phyloP scores from a whole-genome alignment of 176 grass and related monocot species.

The Poa annua region DNA sequence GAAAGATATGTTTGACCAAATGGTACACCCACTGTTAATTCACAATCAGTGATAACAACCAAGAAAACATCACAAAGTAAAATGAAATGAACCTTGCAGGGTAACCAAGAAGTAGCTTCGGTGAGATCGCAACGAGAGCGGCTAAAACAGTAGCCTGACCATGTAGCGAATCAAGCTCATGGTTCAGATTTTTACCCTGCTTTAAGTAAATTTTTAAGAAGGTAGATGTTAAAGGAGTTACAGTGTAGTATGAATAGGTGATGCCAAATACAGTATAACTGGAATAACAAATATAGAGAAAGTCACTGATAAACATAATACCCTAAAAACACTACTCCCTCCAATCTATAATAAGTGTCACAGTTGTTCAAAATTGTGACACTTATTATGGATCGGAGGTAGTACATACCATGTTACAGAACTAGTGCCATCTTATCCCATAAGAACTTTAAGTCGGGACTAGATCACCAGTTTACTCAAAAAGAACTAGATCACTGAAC shows the following conservation, averaged over 20 bases:
- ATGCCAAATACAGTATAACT: conserved; percentile 33
- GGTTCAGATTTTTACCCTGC: conserved; percentile 74
- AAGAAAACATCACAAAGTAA: conserved; percentile 33
- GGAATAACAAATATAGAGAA: conserved; percentile 6
- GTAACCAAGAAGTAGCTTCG: conserved; percentile 93
- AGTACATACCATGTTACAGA: conserved; percentile 10
- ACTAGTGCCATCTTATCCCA: conserved; percentile 20
- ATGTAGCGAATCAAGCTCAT: conserved; percentile 77
- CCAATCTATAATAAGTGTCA: no score
- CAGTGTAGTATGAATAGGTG: background rate
- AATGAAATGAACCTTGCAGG: conserved; percentile 77
- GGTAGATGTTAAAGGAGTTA: conserved; percentile 38
- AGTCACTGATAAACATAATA: conserved; percentile 7
- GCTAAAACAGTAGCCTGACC: conserved; percentile 90
- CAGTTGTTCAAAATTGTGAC: no score
- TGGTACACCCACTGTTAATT: background rate
- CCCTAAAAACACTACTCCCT: background rate
- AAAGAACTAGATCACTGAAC: conserved; percentile 6
- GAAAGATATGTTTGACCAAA: conserved; percentile 30
- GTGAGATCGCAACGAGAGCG: conserved; percentile 87
- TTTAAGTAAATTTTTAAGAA: conserved; percentile 41
- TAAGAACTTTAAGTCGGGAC: conserved; percentile 12
- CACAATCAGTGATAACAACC: conserved; percentile 22
- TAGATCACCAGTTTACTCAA: background rate
- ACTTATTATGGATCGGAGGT: no score